Conservation (phyloP, 2,329 filamentous ascomycete species). For the Pestalotiopsis sp. region DNA sequence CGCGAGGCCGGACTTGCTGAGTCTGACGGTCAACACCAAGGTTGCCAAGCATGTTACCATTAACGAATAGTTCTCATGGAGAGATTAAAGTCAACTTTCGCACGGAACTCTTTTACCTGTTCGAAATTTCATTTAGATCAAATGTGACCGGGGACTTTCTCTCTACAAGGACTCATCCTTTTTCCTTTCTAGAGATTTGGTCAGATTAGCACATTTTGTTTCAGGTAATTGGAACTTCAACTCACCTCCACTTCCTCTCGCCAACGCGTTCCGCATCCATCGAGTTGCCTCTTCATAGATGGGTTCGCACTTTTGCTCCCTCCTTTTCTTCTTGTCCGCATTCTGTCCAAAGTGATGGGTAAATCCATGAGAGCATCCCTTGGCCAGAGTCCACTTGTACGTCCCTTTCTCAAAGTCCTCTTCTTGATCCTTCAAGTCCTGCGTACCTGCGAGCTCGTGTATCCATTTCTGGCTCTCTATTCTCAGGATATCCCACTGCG, state of each 20-base stretch:
- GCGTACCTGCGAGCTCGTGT: conserved; percentile 11
- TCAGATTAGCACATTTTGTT: no score
- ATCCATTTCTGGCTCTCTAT: conserved; percentile 25
- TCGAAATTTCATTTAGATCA: no score
- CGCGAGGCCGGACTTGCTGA: conserved; percentile 35
- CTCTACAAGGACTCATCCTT: no score
- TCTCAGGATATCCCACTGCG: conserved; percentile 43
- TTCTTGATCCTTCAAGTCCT: neutral
- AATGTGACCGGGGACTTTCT: no score
- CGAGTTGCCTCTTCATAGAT: conserved; percentile 9
- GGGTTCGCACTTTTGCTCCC: conserved; percentile 12
- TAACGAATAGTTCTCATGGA: neutral
- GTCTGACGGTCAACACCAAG: conserved; percentile 39
- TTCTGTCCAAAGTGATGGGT: conserved; percentile 15
- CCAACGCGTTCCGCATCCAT: conserved; percentile 11
- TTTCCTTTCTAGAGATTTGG: no score
- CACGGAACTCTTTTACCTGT: no score
- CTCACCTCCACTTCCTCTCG: no score
- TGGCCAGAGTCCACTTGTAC: conserved; percentile 15
- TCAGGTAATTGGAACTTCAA: no score
- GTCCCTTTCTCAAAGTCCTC: conserved; percentile 10
- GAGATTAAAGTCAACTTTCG: no score
- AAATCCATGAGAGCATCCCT: conserved; percentile 13
- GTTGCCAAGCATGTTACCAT: conserved; percentile 25
- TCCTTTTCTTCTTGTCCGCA: conserved; percentile 9